Evolutionary conservation across 257 asterid genomes (phyloP).

Genomic region (Agastache rugosa): DNA sequence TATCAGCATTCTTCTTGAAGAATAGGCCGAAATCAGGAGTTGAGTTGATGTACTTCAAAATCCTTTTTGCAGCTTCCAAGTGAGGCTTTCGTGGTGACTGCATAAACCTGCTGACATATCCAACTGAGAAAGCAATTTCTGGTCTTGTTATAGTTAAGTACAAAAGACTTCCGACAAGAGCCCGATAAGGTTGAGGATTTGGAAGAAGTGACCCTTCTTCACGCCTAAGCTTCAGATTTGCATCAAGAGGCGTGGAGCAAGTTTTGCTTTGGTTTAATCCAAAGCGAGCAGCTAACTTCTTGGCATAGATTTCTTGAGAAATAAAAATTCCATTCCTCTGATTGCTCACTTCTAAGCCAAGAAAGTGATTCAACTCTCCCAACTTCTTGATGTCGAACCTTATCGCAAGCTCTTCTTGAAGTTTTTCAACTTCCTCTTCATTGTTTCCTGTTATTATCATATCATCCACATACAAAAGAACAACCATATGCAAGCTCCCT

Average conservation of each 20-base stretch:
- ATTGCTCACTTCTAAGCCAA: neutral
- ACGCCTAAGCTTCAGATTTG: neutral
- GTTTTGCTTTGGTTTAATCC: neutral
- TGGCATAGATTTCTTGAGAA: constrained; percentile 10
- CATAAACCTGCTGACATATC: neutral
- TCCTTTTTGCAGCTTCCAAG: neutral
- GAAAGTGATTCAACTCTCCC: constrained; percentile 25
- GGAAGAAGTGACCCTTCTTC: constrained; percentile 16
- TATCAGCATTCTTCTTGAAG: neutral
- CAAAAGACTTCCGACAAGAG: constrained; percentile 23
- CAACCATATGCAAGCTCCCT: constrained; percentile 8
- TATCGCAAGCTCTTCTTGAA: neutral
- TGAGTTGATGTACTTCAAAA: neutral
- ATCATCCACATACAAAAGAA: constrained; percentile 31
- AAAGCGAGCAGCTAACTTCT: neutral
- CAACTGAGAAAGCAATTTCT: neutral
- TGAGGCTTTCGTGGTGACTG: neutral
- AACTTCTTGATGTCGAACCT: constrained; percentile 34
- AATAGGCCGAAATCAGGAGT: neutral
- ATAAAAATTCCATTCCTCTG: neutral
- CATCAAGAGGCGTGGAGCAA: constrained; percentile 30
- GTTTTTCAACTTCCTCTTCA: constrained; percentile 16
- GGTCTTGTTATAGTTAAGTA: neutral
- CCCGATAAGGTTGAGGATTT: constrained; percentile 9
- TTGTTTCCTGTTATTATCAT: constrained; percentile 27